phyloP scores from a whole-genome alignment of 805 yeast genomes.

The Geotrichum ghanense region DNA sequence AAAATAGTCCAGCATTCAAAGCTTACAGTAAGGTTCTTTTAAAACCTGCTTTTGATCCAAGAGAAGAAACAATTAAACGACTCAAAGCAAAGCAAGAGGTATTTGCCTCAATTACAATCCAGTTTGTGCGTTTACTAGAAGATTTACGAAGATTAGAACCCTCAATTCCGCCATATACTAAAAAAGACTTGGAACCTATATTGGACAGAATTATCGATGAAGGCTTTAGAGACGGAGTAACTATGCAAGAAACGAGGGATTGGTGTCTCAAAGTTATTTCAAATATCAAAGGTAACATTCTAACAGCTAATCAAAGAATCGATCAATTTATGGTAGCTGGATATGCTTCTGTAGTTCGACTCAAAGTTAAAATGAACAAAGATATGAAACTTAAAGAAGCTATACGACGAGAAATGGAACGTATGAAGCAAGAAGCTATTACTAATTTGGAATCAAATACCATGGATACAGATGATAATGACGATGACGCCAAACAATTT shows the following conservation, averaged over 20 bases:
- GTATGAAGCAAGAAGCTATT: not conserved
- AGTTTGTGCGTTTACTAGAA: not conserved
- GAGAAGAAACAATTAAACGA: not conserved
- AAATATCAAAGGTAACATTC: not conserved
- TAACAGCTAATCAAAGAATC: not conserved
- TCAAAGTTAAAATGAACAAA: not conserved
- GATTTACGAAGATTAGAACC: not conserved
- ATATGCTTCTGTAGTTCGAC: not conserved
- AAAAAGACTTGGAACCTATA: not conserved
- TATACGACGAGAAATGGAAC: not conserved
- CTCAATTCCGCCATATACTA: not conserved
- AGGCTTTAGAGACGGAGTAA: not conserved
- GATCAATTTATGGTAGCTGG: constrained; percentile 1
- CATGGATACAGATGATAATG: too few species aligned
- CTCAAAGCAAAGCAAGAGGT: not conserved
- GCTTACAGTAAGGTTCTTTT: not conserved
- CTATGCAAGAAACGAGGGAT: not conserved
- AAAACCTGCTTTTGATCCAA: not conserved
- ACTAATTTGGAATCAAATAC: too few species aligned
- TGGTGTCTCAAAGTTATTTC: constrained; percentile 1
- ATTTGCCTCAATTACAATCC: not conserved
- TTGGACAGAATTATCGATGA: not conserved
- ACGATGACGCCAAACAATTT: not conserved
- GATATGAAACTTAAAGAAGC: not conserved
- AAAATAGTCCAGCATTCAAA: too few species aligned